Conservation (phyloP, 108 stramenopile genomes). For the Pseudonitzschia multiseries region DNA sequence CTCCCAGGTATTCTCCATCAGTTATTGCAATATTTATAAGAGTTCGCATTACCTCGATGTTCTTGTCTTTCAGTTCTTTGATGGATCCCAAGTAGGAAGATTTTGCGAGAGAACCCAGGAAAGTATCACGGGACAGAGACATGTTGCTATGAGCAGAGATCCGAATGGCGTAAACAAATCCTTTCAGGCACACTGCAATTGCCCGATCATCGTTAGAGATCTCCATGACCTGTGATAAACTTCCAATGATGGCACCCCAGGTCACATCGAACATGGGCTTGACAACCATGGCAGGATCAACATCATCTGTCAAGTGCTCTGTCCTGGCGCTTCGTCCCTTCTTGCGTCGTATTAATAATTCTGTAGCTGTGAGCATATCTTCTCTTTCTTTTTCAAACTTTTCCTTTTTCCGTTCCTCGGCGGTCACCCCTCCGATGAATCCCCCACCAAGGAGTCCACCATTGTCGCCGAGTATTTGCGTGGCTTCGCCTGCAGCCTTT, state of each 20-base stretch:
- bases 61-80: slow-evolving; percentile 77
- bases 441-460: slow-evolving; percentile 65
- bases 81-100: slow-evolving; percentile 91
- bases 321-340: no score
- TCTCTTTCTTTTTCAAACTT: slow-evolving; percentile 92
- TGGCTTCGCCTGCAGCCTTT: slow-evolving; percentile 48
- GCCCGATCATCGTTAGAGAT: slow-evolving; percentile 75
- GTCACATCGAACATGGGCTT: slow-evolving; percentile 99
- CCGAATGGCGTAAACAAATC: slow-evolving; percentile 83
- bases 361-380: slow-evolving; percentile 89
- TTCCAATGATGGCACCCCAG: slow-evolving; percentile 95
- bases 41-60: slow-evolving; percentile 87
- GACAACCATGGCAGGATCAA: no score
- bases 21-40: slow-evolving; percentile 81
- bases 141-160: slow-evolving; percentile 87
- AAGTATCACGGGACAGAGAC: slow-evolving; percentile 85
- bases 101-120: slow-evolving; percentile 85
- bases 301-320: no score
- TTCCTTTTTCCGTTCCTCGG: slow-evolving; percentile 82
- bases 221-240: slow-evolving; percentile 93
- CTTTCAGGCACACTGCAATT: slow-evolving; percentile 84
- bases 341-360: slow-evolving; percentile 82
- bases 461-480: slow-evolving; percentile 44
- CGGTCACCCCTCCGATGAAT: slow-evolving; percentile 55
- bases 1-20: slow-evolving; percentile 89